Evolutionary conservation across 73 alveolate species (phyloP), one percentile per base, ranked within the genome.

Genomic region (Tetrahymena borealis): DNA sequence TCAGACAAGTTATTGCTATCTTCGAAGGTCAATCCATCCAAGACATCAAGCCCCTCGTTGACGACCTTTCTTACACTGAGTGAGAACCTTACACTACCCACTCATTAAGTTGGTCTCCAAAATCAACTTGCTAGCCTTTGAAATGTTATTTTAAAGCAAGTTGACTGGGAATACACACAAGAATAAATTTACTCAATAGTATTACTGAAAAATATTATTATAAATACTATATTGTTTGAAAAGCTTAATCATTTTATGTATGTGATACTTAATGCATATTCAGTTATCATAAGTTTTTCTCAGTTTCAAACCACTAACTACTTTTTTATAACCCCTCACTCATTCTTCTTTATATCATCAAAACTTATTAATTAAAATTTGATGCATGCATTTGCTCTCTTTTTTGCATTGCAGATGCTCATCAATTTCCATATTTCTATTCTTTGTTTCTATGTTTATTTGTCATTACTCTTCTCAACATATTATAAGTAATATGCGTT

Each of bases 211-310:
- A 60, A 60, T n/a, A 60, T 60, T 60, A 60, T 60, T 60, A 60
- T 60, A 60, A 60, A 60, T 60, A 60, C 85, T 60, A 60, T 60
- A 60, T 41, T 60, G 85, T 60, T 60, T 13, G 85, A 60, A 60
- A 60, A 60, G 85, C 85, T 60, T 60, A 60, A 60, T 60, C 85
- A 60, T 60, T 60, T 60, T 60, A 60, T n/a, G 85, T 60, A 60
- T 60, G 85, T 60, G 85, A 60, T 60, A 60, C 85, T 60, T 60
- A 60, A 60, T 60, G 85, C 85, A 60, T 60, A 60, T 60, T 60
- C 85, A 18, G 85, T 60, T 60, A 60, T 60, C 85, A 15, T 60
- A 60, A 60, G 85, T 60, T 60, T 60, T 60, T 60, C 85, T 60
- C 38, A 60, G 85, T 60, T 60, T 60, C 85, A 60, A 60, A 60